These are phyloP conservation scores for Lentinula raphanica DNA, from an alignment of 768 basidiomycete species.

Conservation along the genomic window DNA sequence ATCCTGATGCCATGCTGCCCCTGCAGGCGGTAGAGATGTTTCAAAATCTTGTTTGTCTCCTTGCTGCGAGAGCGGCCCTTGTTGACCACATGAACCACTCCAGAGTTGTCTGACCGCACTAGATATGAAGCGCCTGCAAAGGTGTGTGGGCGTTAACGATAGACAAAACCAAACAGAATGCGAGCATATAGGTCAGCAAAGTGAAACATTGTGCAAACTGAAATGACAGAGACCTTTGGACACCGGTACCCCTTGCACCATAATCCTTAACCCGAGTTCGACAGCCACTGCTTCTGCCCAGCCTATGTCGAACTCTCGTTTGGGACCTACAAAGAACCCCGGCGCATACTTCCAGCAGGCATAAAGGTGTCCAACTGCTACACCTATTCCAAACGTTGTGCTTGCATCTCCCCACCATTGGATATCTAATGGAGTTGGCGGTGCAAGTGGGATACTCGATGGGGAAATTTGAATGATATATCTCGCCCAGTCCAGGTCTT, in stretches of 20 bases:
- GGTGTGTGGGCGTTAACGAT: too few species aligned
- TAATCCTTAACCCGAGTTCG: too few species aligned
- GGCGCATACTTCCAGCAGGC: conserved; percentile 23
- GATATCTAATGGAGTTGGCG: conserved; percentile 15
- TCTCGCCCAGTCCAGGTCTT: conserved; percentile 20
- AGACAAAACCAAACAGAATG: too few species aligned
- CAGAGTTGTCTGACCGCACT: conserved; percentile 23
- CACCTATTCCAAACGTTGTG: conserved; percentile 29
- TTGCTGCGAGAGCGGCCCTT: conserved; percentile 24
- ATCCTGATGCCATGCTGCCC: too few species aligned
- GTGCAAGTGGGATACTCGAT: too few species aligned
- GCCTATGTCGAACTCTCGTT: conserved; percentile 7
- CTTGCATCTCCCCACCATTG: conserved; percentile 32
- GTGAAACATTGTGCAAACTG: too few species aligned
- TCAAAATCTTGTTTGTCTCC: conserved; percentile 23
- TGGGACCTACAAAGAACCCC: conserved; percentile 23
- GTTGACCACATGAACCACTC: conserved; percentile 32
- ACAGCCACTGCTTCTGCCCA: conserved; percentile 23
- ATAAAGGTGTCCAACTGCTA: conserved; percentile 23
- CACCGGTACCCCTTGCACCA: background rate
- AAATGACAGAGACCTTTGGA: too few species aligned
- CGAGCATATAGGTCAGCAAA: too few species aligned
- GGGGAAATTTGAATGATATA: too few species aligned
- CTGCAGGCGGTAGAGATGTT: too few species aligned
- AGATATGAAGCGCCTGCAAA: too few species aligned